Percentiles rank a stretch among this genome's conserved stretches.
These are phyloP conservation scores for Metschnikowia dekortorum DNA, from an alignment of 805 yeast species.

Conservation along the genomic window DNA sequence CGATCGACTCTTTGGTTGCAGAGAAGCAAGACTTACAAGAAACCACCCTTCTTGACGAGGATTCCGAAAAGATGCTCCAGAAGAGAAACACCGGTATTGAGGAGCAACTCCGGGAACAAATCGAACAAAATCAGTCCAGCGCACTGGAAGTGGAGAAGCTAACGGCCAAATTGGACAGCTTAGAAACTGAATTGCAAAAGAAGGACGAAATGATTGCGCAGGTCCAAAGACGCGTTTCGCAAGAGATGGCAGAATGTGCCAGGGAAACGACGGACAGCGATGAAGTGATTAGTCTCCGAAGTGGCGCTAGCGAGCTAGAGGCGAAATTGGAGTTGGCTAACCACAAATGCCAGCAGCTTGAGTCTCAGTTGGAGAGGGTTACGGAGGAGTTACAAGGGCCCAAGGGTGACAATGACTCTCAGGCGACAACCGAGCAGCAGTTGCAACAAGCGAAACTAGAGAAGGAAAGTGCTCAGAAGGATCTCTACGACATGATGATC, in stretches of 20 bases:
- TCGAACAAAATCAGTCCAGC: background rate
- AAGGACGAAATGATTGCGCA: background rate
- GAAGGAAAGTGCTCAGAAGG: slow-evolving; percentile 3
- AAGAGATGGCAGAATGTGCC: background rate
- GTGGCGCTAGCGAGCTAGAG: background rate
- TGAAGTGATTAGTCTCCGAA: background rate
- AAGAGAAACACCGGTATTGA: background rate
- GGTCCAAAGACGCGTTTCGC: background rate
- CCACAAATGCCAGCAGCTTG: background rate
- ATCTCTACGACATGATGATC: slow-evolving; percentile 50
- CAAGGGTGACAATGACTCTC: background rate
- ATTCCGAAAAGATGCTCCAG: background rate
- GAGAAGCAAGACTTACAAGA: background rate
- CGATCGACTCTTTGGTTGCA: slow-evolving; percentile 1
- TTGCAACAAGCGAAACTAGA: slow-evolving; percentile 1
- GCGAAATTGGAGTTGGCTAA: background rate
- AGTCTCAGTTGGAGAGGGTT: background rate
- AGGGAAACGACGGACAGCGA: background rate
- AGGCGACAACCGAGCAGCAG: background rate
- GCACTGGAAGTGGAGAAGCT: background rate
- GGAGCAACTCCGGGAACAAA: slow-evolving; percentile 1
- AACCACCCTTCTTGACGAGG: background rate
- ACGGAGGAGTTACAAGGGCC: background rate
- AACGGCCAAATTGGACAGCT: background rate
- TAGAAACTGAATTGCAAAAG: background rate